phyloP scores from a whole-genome alignment of 2,329 filamentous ascomycete genomes.

The Xylaria digitata region DNA sequence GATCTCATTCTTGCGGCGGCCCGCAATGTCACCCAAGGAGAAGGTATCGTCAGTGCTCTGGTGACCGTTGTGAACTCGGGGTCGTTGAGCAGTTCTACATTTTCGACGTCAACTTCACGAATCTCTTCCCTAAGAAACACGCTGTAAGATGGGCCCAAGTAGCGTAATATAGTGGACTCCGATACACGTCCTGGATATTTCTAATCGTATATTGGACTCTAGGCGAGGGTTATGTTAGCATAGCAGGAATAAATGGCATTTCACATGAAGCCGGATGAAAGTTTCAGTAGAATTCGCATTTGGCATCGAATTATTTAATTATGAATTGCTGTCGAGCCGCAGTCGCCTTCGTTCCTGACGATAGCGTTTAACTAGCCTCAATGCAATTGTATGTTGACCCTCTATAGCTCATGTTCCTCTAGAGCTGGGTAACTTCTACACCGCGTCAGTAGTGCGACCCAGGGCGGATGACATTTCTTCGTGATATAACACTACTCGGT shows the following conservation, averaged over 20 bases:
- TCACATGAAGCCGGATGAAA: not conserved
- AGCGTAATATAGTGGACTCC: not conserved
- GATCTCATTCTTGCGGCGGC: conserved; percentile 32
- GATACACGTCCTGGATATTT: not conserved
- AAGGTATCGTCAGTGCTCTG: conserved; percentile 20
- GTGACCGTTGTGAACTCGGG: conserved; percentile 30
- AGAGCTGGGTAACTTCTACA: not conserved
- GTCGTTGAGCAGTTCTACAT: conserved; percentile 17
- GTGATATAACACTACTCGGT: not conserved
- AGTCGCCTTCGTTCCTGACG: not conserved
- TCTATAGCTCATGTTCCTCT: not conserved
- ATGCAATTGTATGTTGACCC: not conserved
- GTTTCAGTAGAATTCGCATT: not conserved
- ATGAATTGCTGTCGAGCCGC: not conserved
- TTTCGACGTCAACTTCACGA: conserved; percentile 27
- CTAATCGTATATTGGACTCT: too few relatives aligned
- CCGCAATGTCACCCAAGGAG: conserved; percentile 24
- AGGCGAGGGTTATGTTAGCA: not conserved
- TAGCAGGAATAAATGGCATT: not conserved
- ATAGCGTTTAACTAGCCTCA: not conserved
- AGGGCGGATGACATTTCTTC: not conserved
- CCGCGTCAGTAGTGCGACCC: not conserved
- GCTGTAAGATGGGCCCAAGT: conserved; percentile 6
- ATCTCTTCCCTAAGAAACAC: conserved; percentile 17
- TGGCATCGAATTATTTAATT: not conserved